Conservation (phyloP, 495 filamentous ascomycete species). For the Elasticomyces elasticus region DNA sequence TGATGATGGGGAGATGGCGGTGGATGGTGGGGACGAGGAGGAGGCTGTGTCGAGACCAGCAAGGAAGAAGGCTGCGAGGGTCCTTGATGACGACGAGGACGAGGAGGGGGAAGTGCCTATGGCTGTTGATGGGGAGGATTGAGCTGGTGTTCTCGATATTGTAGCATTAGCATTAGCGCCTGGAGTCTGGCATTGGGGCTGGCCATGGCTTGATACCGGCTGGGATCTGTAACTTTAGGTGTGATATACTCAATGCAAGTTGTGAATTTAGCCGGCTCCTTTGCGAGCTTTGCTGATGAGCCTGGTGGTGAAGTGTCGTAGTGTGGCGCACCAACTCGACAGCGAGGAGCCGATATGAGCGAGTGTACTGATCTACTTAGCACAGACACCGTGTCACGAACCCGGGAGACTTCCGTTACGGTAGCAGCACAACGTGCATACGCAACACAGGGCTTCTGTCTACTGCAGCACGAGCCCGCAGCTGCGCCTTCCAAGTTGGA, state of each 20-base stretch:
- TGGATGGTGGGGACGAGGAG: constrained; percentile 22
- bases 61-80: constrained; percentile 26
- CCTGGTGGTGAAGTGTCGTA: too few relatives aligned
- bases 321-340: too few relatives aligned
- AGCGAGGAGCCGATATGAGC: too few relatives aligned
- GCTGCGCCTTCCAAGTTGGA: too few relatives aligned
- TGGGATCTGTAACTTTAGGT: neutral
- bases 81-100: constrained; percentile 34
- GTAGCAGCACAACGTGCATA: too few relatives aligned
- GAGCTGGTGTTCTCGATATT: too few relatives aligned
- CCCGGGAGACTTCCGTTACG: too few relatives aligned
- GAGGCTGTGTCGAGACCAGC: constrained; percentile 8
- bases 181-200: neutral
- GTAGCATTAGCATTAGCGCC: neutral
- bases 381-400: too few relatives aligned
- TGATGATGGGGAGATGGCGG: constrained; percentile 4
- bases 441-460: too few relatives aligned
- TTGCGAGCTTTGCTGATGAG: too few relatives aligned
- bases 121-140: neutral
- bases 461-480: too few relatives aligned
- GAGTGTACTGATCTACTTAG: too few relatives aligned
- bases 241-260: neutral
- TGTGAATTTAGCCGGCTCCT: neutral
- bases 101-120: constrained; percentile 14
- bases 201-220: neutral